Evolutionary conservation across 164 flowering plant species (phyloP).

Genomic region (Sedum album): DNA sequence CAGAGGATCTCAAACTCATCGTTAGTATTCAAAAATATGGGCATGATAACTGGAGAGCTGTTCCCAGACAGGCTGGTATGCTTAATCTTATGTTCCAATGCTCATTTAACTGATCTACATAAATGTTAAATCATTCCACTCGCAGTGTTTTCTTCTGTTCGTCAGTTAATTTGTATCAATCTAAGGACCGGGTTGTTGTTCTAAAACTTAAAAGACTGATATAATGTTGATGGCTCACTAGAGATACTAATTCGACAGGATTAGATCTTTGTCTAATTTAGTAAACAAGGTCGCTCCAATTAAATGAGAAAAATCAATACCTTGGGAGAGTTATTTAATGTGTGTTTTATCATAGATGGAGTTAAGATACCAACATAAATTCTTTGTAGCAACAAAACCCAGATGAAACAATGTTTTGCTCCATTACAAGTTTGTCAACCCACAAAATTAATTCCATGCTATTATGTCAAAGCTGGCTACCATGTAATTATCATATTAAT

Average conservation of each 20-base stretch:
- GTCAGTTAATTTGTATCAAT: neutral
- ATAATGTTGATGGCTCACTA: neutral
- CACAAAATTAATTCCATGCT: neutral
- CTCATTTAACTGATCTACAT: neutral
- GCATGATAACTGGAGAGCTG: constrained; percentile 71
- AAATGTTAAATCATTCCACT: neutral
- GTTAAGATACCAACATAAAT: no score
- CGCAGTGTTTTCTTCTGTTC: neutral
- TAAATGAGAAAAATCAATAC: no score
- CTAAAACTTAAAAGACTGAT: neutral
- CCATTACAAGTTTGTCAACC: no score
- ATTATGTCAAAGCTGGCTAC: no score
- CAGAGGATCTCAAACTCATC: constrained; percentile 55
- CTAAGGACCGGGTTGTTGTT: neutral
- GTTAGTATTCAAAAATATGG: constrained; percentile 57
- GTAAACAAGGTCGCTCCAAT: no score
- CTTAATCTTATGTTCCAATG: constrained; percentile 8
- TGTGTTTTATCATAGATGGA: no score
- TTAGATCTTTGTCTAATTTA: neutral
- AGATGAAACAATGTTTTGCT: no score
- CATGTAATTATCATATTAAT: no score
- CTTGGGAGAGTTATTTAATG: no score
- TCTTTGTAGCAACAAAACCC: no score
- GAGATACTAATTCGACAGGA: neutral
- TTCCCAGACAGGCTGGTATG: constrained; percentile 64